Conservation (phyloP, 108 stramenopile genomes). For the Cyclotella choctawhatcheeana region DNA sequence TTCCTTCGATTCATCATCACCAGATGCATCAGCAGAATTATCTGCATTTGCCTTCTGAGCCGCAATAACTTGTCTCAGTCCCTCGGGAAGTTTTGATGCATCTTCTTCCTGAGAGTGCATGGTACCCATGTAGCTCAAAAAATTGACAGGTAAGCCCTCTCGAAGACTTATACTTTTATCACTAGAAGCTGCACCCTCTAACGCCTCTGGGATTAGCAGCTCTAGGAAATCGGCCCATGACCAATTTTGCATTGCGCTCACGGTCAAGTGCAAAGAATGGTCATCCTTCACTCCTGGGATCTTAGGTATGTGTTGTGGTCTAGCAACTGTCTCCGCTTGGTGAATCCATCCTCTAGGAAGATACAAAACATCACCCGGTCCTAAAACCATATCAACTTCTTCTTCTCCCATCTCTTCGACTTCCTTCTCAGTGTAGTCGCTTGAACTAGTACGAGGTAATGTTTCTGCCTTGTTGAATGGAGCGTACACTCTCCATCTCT, state of each 20-base stretch:
- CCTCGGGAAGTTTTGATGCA: slow-evolving; percentile 68
- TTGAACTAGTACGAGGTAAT: slow-evolving; percentile 72
- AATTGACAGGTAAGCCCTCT: slow-evolving; percentile 87
- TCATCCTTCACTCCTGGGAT: slow-evolving; percentile 44
- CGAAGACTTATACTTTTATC: slow-evolving; percentile 70
- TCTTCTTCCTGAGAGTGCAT: slow-evolving; percentile 68
- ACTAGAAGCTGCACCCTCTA: slow-evolving; percentile 69
- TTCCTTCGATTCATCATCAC: slow-evolving; percentile 22
- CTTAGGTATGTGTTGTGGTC: slow-evolving; percentile 16
- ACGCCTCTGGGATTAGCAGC: slow-evolving; percentile 86
- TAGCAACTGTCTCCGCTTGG: slow-evolving; percentile 83
- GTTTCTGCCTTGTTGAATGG: slow-evolving; percentile 63
- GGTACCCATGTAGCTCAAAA: slow-evolving; percentile 93
- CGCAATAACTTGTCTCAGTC: slow-evolving; percentile 56
- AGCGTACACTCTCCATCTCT: slow-evolving; percentile 93
- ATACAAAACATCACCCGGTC: slow-evolving; percentile 93
- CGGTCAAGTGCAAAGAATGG: slow-evolving; percentile 94
- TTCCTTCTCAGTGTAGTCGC: slow-evolving; percentile 78
- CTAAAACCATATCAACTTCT: slow-evolving; percentile 77
- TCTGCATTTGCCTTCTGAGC: slow-evolving; percentile 25
- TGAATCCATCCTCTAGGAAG: slow-evolving; percentile 98
- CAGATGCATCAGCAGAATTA: slow-evolving; percentile 21
- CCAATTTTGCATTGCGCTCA: slow-evolving; percentile 94
- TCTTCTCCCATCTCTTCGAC: slow-evolving; percentile 58
- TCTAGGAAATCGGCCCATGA: slow-evolving; percentile 93